Conservation (phyloP, 148 eudicot species). For the Amaranthus hypochondriacus region DNA sequence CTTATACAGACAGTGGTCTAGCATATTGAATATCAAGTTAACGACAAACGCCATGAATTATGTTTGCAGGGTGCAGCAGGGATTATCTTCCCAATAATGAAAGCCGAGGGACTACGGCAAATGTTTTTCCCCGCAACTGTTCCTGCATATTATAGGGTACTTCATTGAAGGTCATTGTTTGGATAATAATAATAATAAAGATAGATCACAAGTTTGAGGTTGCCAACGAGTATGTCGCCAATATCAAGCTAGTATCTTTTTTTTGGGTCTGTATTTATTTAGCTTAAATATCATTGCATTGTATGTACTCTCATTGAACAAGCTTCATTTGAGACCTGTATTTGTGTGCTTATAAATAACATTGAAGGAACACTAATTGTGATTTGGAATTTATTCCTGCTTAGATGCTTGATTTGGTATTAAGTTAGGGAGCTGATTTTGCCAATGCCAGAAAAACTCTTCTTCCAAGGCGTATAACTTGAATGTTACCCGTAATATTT, state of each 20-base stretch:
- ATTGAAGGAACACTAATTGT: too few relatives aligned
- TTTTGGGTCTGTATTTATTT: background rate
- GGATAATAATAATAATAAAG: background rate
- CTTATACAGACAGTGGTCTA: background rate
- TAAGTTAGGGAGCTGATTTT: too few relatives aligned
- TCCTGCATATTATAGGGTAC: constrained; percentile 64
- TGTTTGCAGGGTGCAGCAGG: constrained; percentile 62
- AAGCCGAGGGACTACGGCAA: constrained; percentile 83
- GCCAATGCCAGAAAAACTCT: too few relatives aligned
- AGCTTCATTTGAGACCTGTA: constrained; percentile 5
- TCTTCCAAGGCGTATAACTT: too few relatives aligned
- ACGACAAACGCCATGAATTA: background rate
- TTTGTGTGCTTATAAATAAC: too few relatives aligned
- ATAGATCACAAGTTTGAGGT: background rate
- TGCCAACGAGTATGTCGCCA: background rate
- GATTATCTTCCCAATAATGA: constrained; percentile 75
- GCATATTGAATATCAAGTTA: background rate
- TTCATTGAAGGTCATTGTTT: constrained; percentile 31
- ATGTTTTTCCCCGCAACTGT: constrained; percentile 77
- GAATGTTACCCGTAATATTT: too few relatives aligned
- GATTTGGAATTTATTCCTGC: too few relatives aligned
- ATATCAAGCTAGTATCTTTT: background rate
- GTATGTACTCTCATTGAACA: background rate
- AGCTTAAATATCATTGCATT: background rate
- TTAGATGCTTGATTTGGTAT: too few relatives aligned